These are phyloP conservation scores for Suillus decipiens DNA, from an alignment of 768 basidiomycete species.

Conservation along the genomic window DNA sequence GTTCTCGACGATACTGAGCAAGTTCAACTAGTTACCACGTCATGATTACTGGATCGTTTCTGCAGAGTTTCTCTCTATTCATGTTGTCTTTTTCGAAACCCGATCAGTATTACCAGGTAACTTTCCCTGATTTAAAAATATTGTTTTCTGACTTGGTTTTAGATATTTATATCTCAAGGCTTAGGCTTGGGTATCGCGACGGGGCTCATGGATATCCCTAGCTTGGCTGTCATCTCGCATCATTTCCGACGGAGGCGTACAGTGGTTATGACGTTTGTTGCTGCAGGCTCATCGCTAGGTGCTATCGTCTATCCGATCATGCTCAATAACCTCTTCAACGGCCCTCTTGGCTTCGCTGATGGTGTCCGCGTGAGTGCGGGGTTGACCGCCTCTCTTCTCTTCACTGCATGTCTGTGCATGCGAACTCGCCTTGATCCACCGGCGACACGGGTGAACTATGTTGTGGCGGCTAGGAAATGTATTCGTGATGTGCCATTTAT, in stretches of 20 bases:
- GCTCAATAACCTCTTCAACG: not conserved
- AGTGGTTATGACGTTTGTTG: not conserved
- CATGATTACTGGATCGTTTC: slow-evolving; percentile 26
- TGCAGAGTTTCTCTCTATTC: slow-evolving; percentile 35
- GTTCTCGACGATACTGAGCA: not conserved
- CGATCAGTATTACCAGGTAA: slow-evolving; percentile 38
- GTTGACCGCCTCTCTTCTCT: not conserved
- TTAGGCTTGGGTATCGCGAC: slow-evolving; percentile 42
- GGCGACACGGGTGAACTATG: not conserved
- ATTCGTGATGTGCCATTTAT: slow-evolving; percentile 26
- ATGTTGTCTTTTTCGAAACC: slow-evolving; percentile 39
- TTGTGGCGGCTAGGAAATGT: slow-evolving; percentile 26
- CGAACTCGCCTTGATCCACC: not conserved
- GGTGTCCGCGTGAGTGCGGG: not conserved
- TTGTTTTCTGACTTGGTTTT: not conserved
- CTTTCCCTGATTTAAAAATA: not conserved
- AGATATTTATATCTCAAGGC: slow-evolving; percentile 49
- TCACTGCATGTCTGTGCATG: not conserved
- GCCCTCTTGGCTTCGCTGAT: not conserved
- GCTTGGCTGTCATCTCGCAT: slow-evolving; percentile 43
- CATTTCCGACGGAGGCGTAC: slow-evolving; percentile 39
- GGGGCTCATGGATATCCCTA: slow-evolving; percentile 48
- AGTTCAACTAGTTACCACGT: slow-evolving; percentile 6
- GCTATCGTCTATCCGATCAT: not conserved
- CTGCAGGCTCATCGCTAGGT: not conserved